A percentile compares a stretch with the other conserved stretches of the same genome.
These are phyloP conservation scores for Aureobasidium sp. DNA, from an alignment of 2,329 filamentous ascomycete species.

Conservation along the genomic window DNA sequence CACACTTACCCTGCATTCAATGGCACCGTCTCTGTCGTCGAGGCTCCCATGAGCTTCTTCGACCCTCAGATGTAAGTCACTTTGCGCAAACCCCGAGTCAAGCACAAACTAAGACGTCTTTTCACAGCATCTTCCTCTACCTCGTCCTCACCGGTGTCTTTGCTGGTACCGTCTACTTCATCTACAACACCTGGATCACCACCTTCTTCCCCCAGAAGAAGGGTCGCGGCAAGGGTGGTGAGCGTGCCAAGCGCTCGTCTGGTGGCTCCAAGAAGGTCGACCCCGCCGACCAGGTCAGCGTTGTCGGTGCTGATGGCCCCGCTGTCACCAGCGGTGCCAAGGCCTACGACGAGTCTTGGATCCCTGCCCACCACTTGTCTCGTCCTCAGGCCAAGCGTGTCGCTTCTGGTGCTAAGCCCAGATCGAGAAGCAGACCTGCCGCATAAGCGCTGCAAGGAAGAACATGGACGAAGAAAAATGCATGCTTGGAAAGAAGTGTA, in stretches of 20 bases:
- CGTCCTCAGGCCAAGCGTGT: conserved; percentile 64
- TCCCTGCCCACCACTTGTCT: conserved; percentile 82
- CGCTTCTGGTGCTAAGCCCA: conserved; percentile 42
- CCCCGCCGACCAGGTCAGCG: conserved; percentile 49
- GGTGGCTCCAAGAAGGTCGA: conserved; percentile 63
- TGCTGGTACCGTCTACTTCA: conserved; percentile 79
- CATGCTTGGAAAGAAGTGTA: background rate
- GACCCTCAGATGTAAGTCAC: conserved; percentile 84
- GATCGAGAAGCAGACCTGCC: conserved; percentile 21
- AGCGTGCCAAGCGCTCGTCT: conserved; percentile 56
- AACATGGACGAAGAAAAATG: too few relatives aligned
- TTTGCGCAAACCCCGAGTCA: background rate
- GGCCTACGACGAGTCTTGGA: conserved; percentile 88
- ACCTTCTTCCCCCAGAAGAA: conserved; percentile 85
- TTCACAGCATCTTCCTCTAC: conserved; percentile 86
- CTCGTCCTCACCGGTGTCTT: conserved; percentile 77
- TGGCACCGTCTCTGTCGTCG: conserved; percentile 76
- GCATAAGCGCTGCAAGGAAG: background rate
- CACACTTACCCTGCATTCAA: conserved; percentile 77
- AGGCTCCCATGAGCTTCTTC: conserved; percentile 83
- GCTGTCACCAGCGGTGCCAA: conserved; percentile 63
- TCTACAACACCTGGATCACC: conserved; percentile 97
- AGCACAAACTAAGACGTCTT: conserved; percentile 5
- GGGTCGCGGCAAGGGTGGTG: conserved; percentile 53
- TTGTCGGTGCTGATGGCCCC: conserved; percentile 64